Base-by-base conservation (phyloP, 176 grass and related monocot genomes). In the Aegilops sharonensis region DNA sequence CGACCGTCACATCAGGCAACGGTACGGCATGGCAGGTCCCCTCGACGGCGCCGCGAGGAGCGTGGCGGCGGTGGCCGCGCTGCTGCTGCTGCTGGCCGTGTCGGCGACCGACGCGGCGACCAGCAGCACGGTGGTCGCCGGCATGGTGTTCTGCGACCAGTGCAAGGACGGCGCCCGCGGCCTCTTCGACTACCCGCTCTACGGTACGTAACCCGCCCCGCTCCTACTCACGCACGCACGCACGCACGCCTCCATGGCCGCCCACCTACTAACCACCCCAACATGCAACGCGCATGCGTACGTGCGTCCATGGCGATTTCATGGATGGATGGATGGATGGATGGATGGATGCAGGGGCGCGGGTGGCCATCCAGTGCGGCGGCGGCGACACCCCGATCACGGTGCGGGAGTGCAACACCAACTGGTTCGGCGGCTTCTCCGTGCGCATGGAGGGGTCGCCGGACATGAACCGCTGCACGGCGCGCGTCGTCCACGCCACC, bases 91-190 rank as follows among this genome's bases (percentile, higher is more conserved):
- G 30, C 1, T 71, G 72, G 0, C 23, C 5, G 17, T 1, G 1
- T 6, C 14, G 3, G 3, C 32, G 1, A 9, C 21, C 9, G 52
- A 18, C 54, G 42, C 54, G 63, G 72, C 30, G 50, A 0, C 27
- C 37, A 1, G 90, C 61, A 89, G 83, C 79, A 95, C 95, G 77
- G 75, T 98, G 87, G 87, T 98, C 12, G 94, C 93, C 35, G 95
- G 95, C 17, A 95, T 89, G 84, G 95, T 95, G 62, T 98, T 93
- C 83, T 98, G 95, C 76, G 95, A 98, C 80, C 93, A 92, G 83
- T 98, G 95, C 89, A 95, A 86, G 83, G 95, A 98, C 59, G 95
- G 95, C 13, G 11, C 86, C 32, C 77, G 88, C 34, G 86, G 91
- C 39, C 88, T 93, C 62, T 92, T 98, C 64, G 93, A 98, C 89